Evolutionary conservation across 345 rosid species (phyloP).

Genomic region (Euphorbia tirucalli): DNA sequence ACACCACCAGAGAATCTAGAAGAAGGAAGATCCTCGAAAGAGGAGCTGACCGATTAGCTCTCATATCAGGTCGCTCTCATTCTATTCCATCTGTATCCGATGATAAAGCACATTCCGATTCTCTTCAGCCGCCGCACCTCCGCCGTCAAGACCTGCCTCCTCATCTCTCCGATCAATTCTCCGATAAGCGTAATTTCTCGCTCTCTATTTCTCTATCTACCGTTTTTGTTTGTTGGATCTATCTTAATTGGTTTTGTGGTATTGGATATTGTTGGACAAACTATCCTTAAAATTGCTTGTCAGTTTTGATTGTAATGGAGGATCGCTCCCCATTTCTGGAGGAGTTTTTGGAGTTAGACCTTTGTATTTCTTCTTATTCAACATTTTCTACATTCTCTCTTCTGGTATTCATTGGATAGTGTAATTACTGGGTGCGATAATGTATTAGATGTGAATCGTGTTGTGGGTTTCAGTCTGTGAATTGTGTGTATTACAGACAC

Average conservation of each 20-base stretch:
- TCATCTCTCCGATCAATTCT: conserved; percentile 22
- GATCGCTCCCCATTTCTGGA: neutral
- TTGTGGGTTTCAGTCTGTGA: neutral
- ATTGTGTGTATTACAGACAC: neutral
- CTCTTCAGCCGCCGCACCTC: conserved; percentile 24
- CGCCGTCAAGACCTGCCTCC: conserved; percentile 7
- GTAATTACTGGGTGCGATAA: neutral
- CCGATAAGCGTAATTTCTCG: conserved; percentile 28
- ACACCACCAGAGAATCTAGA: conserved; percentile 57
- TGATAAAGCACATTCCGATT: conserved; percentile 15
- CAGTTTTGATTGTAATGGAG: neutral
- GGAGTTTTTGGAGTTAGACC: no score
- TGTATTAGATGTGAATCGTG: neutral
- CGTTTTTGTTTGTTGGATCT: no score
- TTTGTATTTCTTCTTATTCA: neutral
- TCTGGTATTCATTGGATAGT: neutral
- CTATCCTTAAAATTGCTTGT: no score
- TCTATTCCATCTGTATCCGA: conserved; percentile 35
- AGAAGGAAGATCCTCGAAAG: conserved; percentile 69
- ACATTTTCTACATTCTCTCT: neutral
- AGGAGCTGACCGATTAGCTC: conserved; percentile 84
- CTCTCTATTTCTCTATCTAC: no score
- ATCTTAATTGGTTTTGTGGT: neutral
- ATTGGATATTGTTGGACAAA: neutral
- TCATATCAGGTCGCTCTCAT: conserved; percentile 59